Percentiles rank a stretch among this genome's conserved stretches.
Conservation (phyloP, 768 basidiomycete species). For the Clitopilus hobsonii region DNA sequence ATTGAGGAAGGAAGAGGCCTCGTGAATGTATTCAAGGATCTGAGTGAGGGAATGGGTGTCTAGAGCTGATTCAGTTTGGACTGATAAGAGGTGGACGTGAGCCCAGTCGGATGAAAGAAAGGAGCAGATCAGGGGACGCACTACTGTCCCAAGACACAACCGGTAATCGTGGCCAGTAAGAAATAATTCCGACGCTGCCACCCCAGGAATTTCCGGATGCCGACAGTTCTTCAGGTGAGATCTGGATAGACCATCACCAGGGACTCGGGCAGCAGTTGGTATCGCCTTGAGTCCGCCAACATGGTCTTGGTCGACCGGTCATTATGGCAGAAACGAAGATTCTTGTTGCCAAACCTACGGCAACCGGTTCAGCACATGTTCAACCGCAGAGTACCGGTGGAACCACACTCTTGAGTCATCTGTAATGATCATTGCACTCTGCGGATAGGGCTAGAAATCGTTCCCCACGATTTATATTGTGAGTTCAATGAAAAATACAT, state of each 20-base stretch:
- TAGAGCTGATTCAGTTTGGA: conserved; percentile 66
- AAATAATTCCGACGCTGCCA: conserved; percentile 81
- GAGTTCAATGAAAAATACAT: neutral
- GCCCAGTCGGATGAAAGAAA: neutral
- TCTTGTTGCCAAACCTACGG: conserved; percentile 41
- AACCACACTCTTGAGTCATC: no score
- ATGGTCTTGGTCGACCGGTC: conserved; percentile 40
- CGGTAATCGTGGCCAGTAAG: conserved; percentile 54
- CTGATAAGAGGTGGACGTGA: conserved; percentile 25
- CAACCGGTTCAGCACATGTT: conserved; percentile 19
- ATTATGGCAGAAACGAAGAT: conserved; percentile 45
- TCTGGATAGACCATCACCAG: no score
- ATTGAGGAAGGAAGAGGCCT: conserved; percentile 67
- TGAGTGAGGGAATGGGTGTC: conserved; percentile 62
- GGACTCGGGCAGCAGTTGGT: no score
- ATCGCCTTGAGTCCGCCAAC: no score
- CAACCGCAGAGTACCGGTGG: neutral
- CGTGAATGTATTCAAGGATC: conserved; percentile 85
- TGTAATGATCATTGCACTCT: no score
- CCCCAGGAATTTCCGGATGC: no score
- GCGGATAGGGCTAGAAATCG: neutral
- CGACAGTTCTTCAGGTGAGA: no score
- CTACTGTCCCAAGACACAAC: conserved; percentile 80
- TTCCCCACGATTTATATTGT: neutral
- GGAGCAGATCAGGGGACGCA: conserved; percentile 29